Conservation (phyloP, 768 basidiomycete genomes). For the Symmetrospora coprosmae region DNA sequence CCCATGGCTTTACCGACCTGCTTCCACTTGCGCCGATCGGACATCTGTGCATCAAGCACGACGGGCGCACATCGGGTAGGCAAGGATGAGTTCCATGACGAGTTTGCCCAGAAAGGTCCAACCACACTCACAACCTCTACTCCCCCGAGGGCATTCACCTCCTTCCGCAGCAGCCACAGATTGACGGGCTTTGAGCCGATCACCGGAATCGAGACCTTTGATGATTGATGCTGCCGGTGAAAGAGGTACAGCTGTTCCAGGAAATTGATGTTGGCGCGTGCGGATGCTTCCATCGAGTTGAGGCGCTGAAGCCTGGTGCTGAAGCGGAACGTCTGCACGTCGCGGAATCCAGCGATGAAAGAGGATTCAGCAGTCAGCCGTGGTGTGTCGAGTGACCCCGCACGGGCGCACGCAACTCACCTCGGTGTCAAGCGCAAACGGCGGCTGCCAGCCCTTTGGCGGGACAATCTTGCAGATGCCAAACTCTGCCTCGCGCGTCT, state of each 20-base stretch:
- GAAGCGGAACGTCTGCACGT: conserved; percentile 67
- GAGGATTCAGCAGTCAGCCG: neutral
- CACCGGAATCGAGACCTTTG: conserved; percentile 76
- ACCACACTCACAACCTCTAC: conserved; percentile 59
- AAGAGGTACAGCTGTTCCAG: conserved; percentile 91
- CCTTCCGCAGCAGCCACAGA: conserved; percentile 59
- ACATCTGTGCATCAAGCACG: conserved; percentile 53
- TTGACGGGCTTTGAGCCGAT: conserved; percentile 87
- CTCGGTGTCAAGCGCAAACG: conserved; percentile 87
- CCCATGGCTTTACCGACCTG: conserved; percentile 69
- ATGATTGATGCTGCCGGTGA: conserved; percentile 70
- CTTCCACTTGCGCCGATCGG: conserved; percentile 70
- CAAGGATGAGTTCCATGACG: no score
- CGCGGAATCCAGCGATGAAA: neutral
- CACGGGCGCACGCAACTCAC: conserved; percentile 42
- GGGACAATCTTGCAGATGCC: conserved; percentile 96
- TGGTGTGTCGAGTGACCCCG: neutral
- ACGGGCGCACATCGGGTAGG: no score
- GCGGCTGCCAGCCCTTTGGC: conserved; percentile 84
- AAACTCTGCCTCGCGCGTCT: conserved; percentile 52
- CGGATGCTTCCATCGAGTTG: conserved; percentile 93
- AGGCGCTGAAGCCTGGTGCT: conserved; percentile 85
- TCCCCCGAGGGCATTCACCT: conserved; percentile 77
- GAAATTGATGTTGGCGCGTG: conserved; percentile 91
- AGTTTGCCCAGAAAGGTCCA: no score